Evolutionary conservation across 2,329 filamentous ascomycete species (phyloP).

Genomic region (Purpureocillium lavendulum): DNA sequence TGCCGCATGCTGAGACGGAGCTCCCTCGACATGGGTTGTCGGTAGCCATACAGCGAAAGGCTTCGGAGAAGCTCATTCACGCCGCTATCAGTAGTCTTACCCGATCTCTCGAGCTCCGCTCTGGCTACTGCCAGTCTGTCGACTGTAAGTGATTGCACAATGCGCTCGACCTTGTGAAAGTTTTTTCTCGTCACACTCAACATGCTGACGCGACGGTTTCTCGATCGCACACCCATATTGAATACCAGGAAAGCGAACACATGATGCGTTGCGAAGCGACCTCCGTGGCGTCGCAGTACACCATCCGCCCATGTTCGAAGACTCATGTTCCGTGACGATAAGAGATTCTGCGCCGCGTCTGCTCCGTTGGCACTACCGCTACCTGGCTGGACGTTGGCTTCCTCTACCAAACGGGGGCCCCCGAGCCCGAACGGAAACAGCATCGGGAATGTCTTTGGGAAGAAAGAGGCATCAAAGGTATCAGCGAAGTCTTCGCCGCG

Average conservation of each 20-base stretch:
- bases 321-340: constrained; percentile 1
- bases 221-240: constrained; percentile 7
- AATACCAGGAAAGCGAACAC: constrained; percentile 9
- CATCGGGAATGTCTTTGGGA: constrained; percentile 8
- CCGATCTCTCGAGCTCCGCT: background rate
- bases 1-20: background rate
- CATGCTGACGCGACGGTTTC: constrained; percentile 2
- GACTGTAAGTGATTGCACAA: background rate
- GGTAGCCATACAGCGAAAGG: background rate
- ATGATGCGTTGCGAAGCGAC: constrained; percentile 6
- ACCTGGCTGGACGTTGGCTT: background rate
- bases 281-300: constrained; percentile 11
- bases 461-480: constrained; percentile 4
- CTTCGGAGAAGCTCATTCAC: background rate
- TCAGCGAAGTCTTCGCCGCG: constrained; percentile 7
- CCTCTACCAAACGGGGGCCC: constrained; percentile 4
- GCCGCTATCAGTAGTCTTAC: background rate
- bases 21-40: background rate
- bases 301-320: background rate
- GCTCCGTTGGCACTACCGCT: background rate
- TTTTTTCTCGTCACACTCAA: constrained; percentile 1
- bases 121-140: background rate
- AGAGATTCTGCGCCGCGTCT: background rate
- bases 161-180: background rate
- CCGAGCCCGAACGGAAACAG: constrained; percentile 7